Evolutionary conservation across 2,329 filamentous ascomycete genomes (phyloP).

Genomic region (Claviceps sorghi): DNA sequence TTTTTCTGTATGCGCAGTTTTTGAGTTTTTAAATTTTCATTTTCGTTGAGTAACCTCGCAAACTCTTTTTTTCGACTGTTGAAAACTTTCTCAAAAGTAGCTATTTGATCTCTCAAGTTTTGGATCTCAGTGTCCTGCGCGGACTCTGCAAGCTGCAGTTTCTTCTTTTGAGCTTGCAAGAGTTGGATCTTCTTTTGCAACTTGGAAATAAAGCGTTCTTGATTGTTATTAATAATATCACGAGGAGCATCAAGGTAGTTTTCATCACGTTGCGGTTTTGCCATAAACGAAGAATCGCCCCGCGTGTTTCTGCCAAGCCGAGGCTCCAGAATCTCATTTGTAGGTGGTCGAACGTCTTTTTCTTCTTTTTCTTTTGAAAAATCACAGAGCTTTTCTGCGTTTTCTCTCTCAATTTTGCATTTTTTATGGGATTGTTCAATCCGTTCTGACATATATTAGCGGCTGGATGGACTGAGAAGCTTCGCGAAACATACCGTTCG

Average conservation of each 20-base stretch:
- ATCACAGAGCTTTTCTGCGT: background rate
- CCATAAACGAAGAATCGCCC: background rate
- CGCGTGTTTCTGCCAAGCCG: background rate
- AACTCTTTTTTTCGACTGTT: background rate
- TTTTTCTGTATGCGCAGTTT: background rate
- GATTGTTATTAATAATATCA: background rate
- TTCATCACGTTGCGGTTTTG: background rate
- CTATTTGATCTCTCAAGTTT: background rate
- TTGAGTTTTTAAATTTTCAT: background rate
- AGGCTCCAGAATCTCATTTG: background rate
- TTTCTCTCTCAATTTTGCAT: background rate
- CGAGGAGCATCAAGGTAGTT: background rate
- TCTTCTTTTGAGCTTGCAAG: no score
- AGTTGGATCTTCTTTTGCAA: no score
- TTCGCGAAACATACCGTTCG: background rate
- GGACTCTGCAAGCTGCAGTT: no score
- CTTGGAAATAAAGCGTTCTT: background rate
- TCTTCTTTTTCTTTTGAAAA: background rate
- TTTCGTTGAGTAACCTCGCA: rapidly evolving
- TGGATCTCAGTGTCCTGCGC: no score
- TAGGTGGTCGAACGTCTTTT: background rate
- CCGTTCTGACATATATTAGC: background rate
- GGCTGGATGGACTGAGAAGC: background rate
- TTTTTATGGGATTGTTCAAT: background rate
- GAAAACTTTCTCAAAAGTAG: background rate